Percentiles rank a stretch among this genome's conserved stretches.
Conservation (phyloP, 179 eudicot genomes). For the Nepenthes alata region DNA sequence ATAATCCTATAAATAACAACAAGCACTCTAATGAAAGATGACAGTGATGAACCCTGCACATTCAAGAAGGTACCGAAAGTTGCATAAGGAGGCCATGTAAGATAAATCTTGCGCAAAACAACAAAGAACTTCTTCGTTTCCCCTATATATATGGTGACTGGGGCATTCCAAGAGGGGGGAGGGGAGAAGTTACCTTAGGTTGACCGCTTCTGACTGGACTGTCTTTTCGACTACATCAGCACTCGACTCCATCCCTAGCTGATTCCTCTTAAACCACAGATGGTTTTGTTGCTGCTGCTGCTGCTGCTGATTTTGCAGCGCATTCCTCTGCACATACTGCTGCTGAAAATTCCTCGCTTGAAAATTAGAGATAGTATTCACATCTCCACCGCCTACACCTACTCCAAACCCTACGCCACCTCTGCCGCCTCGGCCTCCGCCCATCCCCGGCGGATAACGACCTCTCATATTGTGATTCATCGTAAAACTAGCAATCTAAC, state of each 20-base stretch:
- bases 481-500: constrained; percentile 5
- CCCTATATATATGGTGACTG: too few relatives aligned
- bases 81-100: too few relatives aligned
- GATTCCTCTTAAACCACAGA: constrained; percentile 75
- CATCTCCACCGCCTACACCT: constrained; percentile 12
- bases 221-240: constrained; percentile 71
- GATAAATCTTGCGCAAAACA: not conserved
- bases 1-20: too few relatives aligned
- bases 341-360: constrained; percentile 18
- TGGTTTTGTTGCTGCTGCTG: constrained; percentile 9
- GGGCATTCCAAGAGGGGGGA: not conserved
- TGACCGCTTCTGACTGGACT: constrained; percentile 63
- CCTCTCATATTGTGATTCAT: constrained; percentile 21
- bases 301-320: constrained; percentile 13
- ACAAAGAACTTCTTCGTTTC: not conserved
- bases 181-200: constrained; percentile 35
- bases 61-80: too few relatives aligned
- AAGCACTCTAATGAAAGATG: not conserved
- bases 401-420: constrained; percentile 8
- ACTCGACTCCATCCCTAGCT: constrained; percentile 23
- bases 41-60: not conserved
- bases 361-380: constrained; percentile 22
- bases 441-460: constrained; percentile 27
- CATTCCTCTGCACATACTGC: constrained; percentile 20
- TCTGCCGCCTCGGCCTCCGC: constrained; percentile 14